These are phyloP conservation scores for Trametes sanguinea DNA, from an alignment of 768 basidiomycete genomes.

Conservation along the genomic window DNA sequence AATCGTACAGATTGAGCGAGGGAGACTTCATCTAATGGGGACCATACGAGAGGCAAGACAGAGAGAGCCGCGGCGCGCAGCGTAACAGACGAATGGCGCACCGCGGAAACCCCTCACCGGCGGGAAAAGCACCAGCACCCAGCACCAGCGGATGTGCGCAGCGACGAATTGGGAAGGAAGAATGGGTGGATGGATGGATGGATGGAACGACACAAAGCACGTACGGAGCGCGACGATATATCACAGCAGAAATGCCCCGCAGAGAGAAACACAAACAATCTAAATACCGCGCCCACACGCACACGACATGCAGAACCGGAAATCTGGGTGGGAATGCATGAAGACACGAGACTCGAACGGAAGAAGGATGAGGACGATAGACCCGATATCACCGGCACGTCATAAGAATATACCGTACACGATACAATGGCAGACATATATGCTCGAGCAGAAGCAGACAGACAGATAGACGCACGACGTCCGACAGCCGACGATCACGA, in stretches of 20 bases:
- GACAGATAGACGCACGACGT: constrained; percentile 5
- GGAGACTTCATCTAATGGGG: constrained; percentile 9
- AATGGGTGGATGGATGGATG: not conserved
- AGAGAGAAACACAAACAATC: not conserved
- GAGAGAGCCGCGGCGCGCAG: not conserved
- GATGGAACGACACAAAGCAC: no score
- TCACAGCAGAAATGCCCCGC: not conserved
- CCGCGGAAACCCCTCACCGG: not conserved
- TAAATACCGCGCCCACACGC: not conserved
- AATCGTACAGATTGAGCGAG: constrained; percentile 4
- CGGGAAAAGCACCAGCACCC: constrained; percentile 1
- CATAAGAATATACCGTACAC: constrained; percentile 15
- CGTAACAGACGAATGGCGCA: not conserved
- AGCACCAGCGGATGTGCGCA: not conserved
- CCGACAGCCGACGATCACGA: not conserved
- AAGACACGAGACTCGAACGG: not conserved
- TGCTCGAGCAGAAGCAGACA: not conserved
- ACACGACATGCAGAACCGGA: not conserved
- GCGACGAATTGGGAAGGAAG: not conserved
- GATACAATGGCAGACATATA: not conserved
- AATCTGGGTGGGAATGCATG: not conserved
- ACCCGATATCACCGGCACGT: constrained; percentile 14
- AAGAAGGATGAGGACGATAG: not conserved
- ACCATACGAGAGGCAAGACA: constrained; percentile 7
- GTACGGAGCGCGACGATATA: no score